Evolutionary conservation across 805 yeast species (phyloP).

Genomic region (Starmerella floris): DNA sequence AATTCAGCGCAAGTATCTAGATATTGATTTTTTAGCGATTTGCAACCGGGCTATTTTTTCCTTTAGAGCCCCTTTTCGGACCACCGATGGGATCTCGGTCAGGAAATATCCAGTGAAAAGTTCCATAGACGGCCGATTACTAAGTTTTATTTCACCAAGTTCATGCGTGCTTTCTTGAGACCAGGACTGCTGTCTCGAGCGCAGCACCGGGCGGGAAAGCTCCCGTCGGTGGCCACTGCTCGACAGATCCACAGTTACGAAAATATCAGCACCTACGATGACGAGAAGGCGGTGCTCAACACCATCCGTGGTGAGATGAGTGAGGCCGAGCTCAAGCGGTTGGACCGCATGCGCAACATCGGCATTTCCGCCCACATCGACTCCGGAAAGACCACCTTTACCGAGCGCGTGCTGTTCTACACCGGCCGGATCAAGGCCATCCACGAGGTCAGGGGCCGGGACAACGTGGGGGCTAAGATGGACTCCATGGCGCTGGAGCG

Average conservation of each 20-base stretch:
- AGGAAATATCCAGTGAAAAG: no score
- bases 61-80: no score
- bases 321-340: constrained; percentile 30
- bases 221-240: background rate
- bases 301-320: constrained; percentile 24
- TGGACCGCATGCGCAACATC: constrained; percentile 67
- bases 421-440: constrained; percentile 66
- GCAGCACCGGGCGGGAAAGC: background rate
- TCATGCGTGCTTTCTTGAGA: background rate
- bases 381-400: constrained; percentile 95
- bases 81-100: no score
- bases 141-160: background rate
- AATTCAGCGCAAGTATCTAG: background rate
- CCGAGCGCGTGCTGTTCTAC: constrained; percentile 90
- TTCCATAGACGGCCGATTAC: background rate
- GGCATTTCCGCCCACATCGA: constrained; percentile 98
- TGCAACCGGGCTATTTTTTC: no score
- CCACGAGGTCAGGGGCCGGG: constrained; percentile 66
- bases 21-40: no score
- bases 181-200: background rate
- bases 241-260: constrained; percentile 13
- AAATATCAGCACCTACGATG: constrained; percentile 22
- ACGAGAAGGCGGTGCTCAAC: constrained; percentile 23
- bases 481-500: constrained; percentile 98
- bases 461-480: constrained; percentile 98